phyloP scores from a whole-genome alignment of 441 rosid genomes.

The Syzygium malaccense region DNA sequence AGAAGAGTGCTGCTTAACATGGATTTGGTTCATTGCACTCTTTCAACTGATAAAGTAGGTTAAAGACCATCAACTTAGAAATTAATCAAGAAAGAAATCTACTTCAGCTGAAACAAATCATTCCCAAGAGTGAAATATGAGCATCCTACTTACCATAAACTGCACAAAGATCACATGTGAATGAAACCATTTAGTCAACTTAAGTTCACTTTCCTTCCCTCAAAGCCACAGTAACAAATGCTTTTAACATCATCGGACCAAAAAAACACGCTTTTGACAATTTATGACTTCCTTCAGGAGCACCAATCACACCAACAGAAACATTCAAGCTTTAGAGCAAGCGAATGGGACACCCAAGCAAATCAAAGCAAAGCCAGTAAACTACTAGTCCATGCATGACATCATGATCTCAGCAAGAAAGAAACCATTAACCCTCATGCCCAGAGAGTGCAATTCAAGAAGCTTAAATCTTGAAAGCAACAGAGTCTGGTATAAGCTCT shows the following conservation, averaged over 20 bases:
- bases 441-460: not conserved
- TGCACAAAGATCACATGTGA: not conserved
- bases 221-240: not conserved
- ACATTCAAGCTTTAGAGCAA: not conserved
- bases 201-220: not conserved
- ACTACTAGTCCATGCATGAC: not conserved
- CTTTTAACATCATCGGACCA: not conserved
- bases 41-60: not conserved
- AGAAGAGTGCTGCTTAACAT: not conserved
- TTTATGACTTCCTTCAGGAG: not conserved
- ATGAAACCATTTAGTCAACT: not conserved
- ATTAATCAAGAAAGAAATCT: not conserved
- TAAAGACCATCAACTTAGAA: not conserved
- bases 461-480: not conserved
- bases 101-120: not conserved
- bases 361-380: not conserved
- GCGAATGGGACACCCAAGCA: not conserved
- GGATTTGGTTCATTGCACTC: not conserved
- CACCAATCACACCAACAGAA: not conserved
- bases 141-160: not conserved
- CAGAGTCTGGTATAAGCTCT: not conserved
- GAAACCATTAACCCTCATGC: not conserved
- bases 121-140: not conserved
- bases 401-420: not conserved
- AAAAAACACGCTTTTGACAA: not conserved